phyloP scores from a whole-genome alignment of 768 basidiomycete species.

The Agaricus sinodeliciosus region DNA sequence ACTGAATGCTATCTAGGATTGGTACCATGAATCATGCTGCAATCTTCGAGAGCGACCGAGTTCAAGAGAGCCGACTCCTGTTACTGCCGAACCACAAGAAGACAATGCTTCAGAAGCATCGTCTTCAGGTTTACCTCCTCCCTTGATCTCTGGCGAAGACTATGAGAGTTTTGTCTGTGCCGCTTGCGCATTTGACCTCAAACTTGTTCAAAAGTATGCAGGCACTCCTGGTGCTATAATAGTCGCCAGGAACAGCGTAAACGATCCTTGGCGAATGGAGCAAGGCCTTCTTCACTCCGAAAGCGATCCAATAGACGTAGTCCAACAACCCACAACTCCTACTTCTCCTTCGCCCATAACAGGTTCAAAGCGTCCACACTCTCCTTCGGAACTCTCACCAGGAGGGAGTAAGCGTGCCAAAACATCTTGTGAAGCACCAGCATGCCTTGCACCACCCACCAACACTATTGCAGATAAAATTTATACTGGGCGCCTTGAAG shows the following conservation, averaged over 20 bases:
- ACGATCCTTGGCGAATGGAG: slow-evolving; percentile 41
- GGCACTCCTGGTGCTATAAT: slow-evolving; percentile 65
- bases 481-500: slow-evolving; percentile 22
- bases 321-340: slow-evolving; percentile 19
- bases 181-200: slow-evolving; percentile 52
- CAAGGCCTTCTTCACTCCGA: background rate
- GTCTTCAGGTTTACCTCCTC: slow-evolving; percentile 58
- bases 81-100: slow-evolving; percentile 18
- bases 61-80: slow-evolving; percentile 36
- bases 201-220: slow-evolving; percentile 51
- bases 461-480: slow-evolving; percentile 41
- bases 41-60: slow-evolving; percentile 65
- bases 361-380: slow-evolving; percentile 47
- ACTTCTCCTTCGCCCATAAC: slow-evolving; percentile 1
- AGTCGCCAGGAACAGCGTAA: slow-evolving; percentile 47
- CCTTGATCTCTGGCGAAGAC: slow-evolving; percentile 57
- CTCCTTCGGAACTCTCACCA: slow-evolving; percentile 28
- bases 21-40: slow-evolving; percentile 89
- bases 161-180: slow-evolving; percentile 77
- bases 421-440: slow-evolving; percentile 15
- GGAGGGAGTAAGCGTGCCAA: slow-evolving; percentile 34
- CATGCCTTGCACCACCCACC: slow-evolving; percentile 53
- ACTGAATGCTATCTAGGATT: slow-evolving; percentile 48
- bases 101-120: slow-evolving; percentile 58
- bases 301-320: background rate